A percentile compares a stretch with the other conserved stretches of the same genome.
These are phyloP conservation scores for Hippophae rhamnoides DNA, from an alignment of 306 rosid genomes.

Conservation along the genomic window DNA sequence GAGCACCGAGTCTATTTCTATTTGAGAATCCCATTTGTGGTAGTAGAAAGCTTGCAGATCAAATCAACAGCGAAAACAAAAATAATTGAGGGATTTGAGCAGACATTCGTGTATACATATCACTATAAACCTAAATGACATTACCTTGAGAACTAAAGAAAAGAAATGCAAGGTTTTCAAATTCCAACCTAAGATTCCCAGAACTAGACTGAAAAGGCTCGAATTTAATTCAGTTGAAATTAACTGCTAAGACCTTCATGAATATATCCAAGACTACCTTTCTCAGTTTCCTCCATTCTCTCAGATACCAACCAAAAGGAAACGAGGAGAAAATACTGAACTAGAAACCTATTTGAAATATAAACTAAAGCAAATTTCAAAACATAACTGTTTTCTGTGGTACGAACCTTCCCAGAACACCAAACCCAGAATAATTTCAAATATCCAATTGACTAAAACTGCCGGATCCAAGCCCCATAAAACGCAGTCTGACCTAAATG, in stretches of 20 bases:
- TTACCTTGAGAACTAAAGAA: not conserved
- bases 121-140: not conserved
- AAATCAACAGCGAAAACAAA: not conserved
- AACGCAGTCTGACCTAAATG: constrained; percentile 31
- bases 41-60: not conserved
- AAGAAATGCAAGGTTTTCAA: not conserved
- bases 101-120: not conserved
- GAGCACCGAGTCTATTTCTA: not conserved
- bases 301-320: constrained; percentile 14
- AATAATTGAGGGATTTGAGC: not conserved
- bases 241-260: constrained; percentile 13
- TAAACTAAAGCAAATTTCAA: constrained; percentile 8
- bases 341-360: constrained; percentile 14
- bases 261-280: constrained; percentile 14
- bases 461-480: constrained; percentile 39
- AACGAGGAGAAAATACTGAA: not conserved
- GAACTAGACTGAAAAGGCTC: too few species aligned
- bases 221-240: not conserved
- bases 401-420: constrained; percentile 17
- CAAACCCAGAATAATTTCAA: constrained; percentile 22
- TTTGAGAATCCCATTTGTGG: not conserved
- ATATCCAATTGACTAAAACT: constrained; percentile 24
- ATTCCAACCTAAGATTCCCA: not conserved
- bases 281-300: constrained; percentile 16
- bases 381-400: constrained; percentile 34